Evolutionary conservation across 306 rosid species (phyloP), one percentile per base, ranked within the genome.

Genomic region (Prunus campanulata): DNA sequence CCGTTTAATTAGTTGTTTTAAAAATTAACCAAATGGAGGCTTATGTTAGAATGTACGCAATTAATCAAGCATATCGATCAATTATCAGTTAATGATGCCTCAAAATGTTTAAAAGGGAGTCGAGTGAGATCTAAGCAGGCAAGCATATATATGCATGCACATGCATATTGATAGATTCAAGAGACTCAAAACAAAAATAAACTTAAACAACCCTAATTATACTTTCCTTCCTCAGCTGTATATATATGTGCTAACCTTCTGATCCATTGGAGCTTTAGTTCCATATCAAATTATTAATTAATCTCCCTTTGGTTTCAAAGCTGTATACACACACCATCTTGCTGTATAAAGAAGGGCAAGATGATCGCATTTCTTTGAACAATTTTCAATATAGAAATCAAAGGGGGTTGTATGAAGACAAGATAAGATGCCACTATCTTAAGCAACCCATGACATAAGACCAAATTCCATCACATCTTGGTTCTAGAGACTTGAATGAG

Each of bases 371-470:
- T 62, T 3, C 11, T 66, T 57, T 42, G 15, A 18, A 52, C 65
- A 24, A 47, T 24, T 67, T 75, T 70, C 44, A 32, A 35, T 56
- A 60, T 44, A 70, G n/a, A 65, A 78, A 50, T 25, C 39, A 52
- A 54, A 30, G 64, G 27, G 47, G 25, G 68, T 51, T 59, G 65
- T 59, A 59, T 29, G 30, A 60, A 51, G 74, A 70, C 79, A 78
- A 54, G 19, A 39, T 63, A 56, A 68, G 78, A 79, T 73, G 79
- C 82, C 50, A 69, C 66, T 51, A 70, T 49, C 19, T 77, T 69
- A 85, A 85, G 89, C 85, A 82, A 85, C 83, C 44, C 44, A 39
- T 39, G 44, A 39, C 44, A 39, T 39, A 39, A 39, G 44, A 39
- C 44, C 44, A 39, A 39, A 39, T 7, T 39, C 44, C 44, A 39